Percentiles rank a stretch among this genome's conserved stretches.
Evolutionary conservation across 495 filamentous ascomycete genomes (phyloP).

Genomic region (Hypoxylon fuscum): DNA sequence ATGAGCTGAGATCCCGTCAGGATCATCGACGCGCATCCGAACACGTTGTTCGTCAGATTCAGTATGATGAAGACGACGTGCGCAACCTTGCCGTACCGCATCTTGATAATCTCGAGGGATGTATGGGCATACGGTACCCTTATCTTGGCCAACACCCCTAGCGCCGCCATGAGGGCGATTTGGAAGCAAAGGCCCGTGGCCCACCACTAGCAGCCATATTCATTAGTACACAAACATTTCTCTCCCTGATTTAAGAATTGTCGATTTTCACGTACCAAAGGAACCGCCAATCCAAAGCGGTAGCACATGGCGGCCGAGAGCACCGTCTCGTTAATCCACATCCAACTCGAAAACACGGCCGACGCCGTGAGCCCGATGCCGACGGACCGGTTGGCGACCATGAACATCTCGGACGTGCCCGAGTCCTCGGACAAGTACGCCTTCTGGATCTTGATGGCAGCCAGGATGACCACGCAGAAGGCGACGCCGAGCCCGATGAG

Average conservation of each 20-base stretch:
- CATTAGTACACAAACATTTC: constrained; percentile 10
- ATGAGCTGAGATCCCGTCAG: constrained; percentile 84
- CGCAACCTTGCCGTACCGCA: constrained; percentile 54
- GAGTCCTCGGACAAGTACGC: constrained; percentile 78
- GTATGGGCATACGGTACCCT: constrained; percentile 78
- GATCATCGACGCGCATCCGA: constrained; percentile 80
- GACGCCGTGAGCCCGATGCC: constrained; percentile 83
- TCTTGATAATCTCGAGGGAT: constrained; percentile 68
- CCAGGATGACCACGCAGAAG: constrained; percentile 63
- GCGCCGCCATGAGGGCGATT: constrained; percentile 80
- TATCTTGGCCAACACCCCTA: constrained; percentile 83
- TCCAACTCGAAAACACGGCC: constrained; percentile 86
- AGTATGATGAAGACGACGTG: constrained; percentile 76
- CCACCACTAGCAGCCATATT: constrained; percentile 66
- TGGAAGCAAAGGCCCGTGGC: constrained; percentile 63
- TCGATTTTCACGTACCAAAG: constrained; percentile 58
- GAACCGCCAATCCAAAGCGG: constrained; percentile 80
- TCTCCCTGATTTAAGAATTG: background rate
- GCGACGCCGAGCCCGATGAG: constrained; percentile 71
- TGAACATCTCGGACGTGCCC: constrained; percentile 90
- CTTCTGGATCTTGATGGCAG: constrained; percentile 74
- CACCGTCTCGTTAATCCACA: constrained; percentile 75
- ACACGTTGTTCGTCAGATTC: constrained; percentile 74
- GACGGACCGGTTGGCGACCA: constrained; percentile 82
- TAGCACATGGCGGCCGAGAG: constrained; percentile 81